Conservation (phyloP, 192 early-diverging fungal genomes). For the Coemansia nantahalensis region DNA sequence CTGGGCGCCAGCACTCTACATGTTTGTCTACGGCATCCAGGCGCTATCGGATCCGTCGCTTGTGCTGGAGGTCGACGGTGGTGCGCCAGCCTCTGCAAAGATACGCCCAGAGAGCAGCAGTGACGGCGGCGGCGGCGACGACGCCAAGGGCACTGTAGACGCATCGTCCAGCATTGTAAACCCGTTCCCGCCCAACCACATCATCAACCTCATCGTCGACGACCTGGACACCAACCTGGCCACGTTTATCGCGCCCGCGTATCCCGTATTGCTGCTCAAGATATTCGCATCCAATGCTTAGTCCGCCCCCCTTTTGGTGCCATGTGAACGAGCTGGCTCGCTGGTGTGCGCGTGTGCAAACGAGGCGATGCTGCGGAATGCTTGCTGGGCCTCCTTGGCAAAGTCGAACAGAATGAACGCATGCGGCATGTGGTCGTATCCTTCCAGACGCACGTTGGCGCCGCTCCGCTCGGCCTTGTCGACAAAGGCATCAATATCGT, state of each 20-base stretch:
- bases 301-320: neutral
- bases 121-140: too few relatives aligned
- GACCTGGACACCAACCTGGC: conserved; percentile 38
- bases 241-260: conserved; percentile 44
- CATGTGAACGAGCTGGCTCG: neutral
- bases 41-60: conserved; percentile 36
- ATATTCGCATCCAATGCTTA: conserved; percentile 31
- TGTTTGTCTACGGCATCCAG: conserved; percentile 48
- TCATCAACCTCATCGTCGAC: conserved; percentile 41
- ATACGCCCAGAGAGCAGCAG: too few relatives aligned
- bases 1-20: conserved; percentile 46
- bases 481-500: conserved; percentile 34
- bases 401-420: conserved; percentile 43
- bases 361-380: conserved; percentile 25
- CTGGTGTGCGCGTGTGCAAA: conserved; percentile 3
- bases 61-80: conserved; percentile 25
- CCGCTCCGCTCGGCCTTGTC: conserved; percentile 8
- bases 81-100: too few relatives aligned
- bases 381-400: conserved; percentile 22
- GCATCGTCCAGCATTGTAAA: conserved; percentile 28
- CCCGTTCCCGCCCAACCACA: conserved; percentile 47
- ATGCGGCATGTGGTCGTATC: conserved; percentile 44
- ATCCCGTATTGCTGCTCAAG: conserved; percentile 51
- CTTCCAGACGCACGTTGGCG: conserved; percentile 6
- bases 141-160: too few relatives aligned